A percentile compares a stretch with the other conserved stretches of the same genome.
Conservation (phyloP, 441 rosid species). For the Geranium incanum region DNA sequence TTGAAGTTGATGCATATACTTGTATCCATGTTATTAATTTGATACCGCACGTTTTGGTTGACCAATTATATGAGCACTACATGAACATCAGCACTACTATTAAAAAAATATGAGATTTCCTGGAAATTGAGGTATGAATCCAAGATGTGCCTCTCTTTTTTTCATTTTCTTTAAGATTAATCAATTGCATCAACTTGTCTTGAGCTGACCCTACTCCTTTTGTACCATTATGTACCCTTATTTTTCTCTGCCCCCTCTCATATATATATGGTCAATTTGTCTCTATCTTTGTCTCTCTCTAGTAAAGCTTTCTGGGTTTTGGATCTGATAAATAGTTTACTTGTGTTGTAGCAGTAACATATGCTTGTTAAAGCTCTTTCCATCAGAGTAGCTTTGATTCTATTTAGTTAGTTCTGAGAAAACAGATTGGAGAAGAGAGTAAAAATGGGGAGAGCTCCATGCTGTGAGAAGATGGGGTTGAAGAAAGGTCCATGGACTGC, state of each 20-base stretch:
- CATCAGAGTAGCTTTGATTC: no score
- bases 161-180: background rate
- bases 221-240: background rate
- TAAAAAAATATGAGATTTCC: no score
- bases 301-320: background rate
- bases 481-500: constrained; percentile 42
- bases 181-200: background rate
- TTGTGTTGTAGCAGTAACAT: background rate
- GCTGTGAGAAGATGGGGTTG: constrained; percentile 42
- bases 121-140: background rate
- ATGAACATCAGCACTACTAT: background rate
- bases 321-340: background rate
- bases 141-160: background rate
- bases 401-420: no score
- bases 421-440: no score
- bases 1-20: no score
- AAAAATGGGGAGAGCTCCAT: constrained; percentile 39
- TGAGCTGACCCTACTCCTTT: background rate
- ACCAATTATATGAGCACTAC: no score
- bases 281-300: background rate
- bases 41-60: no score
- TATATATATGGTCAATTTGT: background rate
- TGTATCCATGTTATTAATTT: no score
- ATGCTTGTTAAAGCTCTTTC: background rate
- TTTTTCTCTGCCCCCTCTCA: background rate